Evolutionary conservation across 768 basidiomycete species (phyloP).

Genomic region (Pisolithus sp.): DNA sequence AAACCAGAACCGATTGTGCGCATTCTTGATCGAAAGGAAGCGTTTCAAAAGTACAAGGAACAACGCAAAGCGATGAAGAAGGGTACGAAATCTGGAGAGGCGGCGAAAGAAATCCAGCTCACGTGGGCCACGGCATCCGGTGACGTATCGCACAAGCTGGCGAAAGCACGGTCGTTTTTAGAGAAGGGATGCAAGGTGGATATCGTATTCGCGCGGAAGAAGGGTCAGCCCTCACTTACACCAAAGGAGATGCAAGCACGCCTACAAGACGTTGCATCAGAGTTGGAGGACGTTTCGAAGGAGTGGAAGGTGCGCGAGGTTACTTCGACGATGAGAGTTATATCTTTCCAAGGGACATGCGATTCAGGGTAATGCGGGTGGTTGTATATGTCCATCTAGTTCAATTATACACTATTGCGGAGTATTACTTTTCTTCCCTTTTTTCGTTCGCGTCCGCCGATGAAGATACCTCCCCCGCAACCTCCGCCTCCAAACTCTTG

Average conservation of each 20-base stretch:
- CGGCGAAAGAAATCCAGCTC: conserved; percentile 64
- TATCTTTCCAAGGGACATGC: conserved; percentile 37
- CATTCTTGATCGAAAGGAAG: conserved; percentile 42
- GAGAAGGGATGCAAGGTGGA: conserved; percentile 54
- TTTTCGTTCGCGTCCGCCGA: not conserved
- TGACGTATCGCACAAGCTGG: conserved; percentile 63
- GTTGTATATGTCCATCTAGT: conserved; percentile 11
- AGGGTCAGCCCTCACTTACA: conserved; percentile 30
- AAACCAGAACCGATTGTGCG: conserved; percentile 55
- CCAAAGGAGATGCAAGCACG: conserved; percentile 37
- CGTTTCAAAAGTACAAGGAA: conserved; percentile 33
- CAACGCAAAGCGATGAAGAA: conserved; percentile 29
- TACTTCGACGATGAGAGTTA: conserved; percentile 28
- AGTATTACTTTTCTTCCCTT: conserved; percentile 21
- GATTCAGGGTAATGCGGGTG: conserved; percentile 14
- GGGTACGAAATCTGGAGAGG: conserved; percentile 24
- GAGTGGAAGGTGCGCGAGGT: conserved; percentile 47
- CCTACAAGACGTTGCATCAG: conserved; percentile 35
- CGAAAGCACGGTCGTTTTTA: conserved; percentile 50
- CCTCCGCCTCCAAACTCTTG: conserved; percentile 15
- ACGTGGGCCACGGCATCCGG: conserved; percentile 56
- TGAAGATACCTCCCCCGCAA: not conserved
- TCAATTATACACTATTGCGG: conserved; percentile 18
- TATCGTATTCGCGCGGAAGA: conserved; percentile 50
- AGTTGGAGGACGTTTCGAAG: conserved; percentile 42